Conservation (phyloP, 2,329 filamentous ascomycete species). For the Tolypocladium capitatum region DNA sequence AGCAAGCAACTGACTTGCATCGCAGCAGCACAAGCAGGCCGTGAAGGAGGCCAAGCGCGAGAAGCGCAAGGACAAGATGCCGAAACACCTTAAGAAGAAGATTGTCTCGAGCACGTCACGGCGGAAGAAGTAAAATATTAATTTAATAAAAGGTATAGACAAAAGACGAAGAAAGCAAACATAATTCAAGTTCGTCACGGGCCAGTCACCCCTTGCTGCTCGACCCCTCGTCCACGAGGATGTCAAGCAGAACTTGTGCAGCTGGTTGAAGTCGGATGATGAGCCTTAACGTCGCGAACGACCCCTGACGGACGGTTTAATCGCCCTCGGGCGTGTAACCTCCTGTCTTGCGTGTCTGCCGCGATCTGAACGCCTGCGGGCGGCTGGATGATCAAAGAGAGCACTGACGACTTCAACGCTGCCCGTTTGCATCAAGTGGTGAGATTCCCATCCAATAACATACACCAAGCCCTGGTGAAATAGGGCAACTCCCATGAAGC, state of each 20-base stretch:
- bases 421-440: not conserved
- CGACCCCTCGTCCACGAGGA: not conserved
- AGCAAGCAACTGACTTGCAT: conserved; percentile 9
- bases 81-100: conserved; percentile 91
- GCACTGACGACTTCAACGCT: not conserved
- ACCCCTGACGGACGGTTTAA: conserved; percentile 15
- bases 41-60: conserved; percentile 95
- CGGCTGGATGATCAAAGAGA: conserved; percentile 42
- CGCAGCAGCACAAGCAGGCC: conserved; percentile 60
- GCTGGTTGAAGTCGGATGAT: conserved; percentile 31
- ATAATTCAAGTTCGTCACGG: not conserved
- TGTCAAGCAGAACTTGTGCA: not conserved
- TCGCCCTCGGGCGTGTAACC: conserved; percentile 23
- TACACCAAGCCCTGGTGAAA: not conserved
- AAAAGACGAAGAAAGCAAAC: conserved; percentile 2
- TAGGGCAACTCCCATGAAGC: not conserved
- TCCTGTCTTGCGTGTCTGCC: conserved; percentile 11
- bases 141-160: conserved; percentile 3
- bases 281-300: conserved; percentile 24
- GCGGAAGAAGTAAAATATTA: conserved; percentile 46
- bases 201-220: not conserved
- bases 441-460: not conserved
- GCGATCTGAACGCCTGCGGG: conserved; percentile 24
- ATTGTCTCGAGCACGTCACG: conserved; percentile 50
- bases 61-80: conserved; percentile 88